Conservation (phyloP, 495 filamentous ascomycete species). For the Pseudevernia furfuracea region DNA sequence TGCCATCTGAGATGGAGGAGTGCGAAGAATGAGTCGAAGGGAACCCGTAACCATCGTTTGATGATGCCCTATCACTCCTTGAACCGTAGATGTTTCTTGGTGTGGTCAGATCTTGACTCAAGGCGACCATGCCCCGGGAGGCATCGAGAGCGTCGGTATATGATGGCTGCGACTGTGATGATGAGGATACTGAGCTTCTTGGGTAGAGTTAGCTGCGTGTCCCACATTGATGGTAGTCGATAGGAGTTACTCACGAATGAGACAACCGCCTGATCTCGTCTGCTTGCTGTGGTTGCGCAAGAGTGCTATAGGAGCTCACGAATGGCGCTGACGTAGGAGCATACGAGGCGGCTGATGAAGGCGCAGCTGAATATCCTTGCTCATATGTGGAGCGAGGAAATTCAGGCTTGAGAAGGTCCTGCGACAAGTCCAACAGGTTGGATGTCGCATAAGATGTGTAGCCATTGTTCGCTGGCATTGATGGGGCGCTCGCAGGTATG, state of each 20-base stretch:
- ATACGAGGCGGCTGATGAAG: conserved; percentile 60
- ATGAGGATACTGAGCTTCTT: conserved; percentile 44
- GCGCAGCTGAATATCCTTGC: conserved; percentile 55
- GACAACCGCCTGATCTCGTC: conserved; percentile 72
- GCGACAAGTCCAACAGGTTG: conserved; percentile 56
- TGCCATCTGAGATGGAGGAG: conserved; percentile 85
- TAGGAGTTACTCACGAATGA: conserved; percentile 67
- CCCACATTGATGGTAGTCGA: conserved; percentile 43
- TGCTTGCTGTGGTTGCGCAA: conserved; percentile 44
- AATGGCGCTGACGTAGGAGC: conserved; percentile 53
- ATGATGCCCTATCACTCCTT: conserved; percentile 57
- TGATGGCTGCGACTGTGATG: conserved; percentile 34
- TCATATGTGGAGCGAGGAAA: conserved; percentile 42
- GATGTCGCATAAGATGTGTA: conserved; percentile 55
- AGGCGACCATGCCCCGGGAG: conserved; percentile 82
- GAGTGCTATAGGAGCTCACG: conserved; percentile 48
- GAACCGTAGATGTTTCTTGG: conserved; percentile 82
- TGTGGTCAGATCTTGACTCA: conserved; percentile 78
- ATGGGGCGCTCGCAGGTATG: conserved; percentile 62
- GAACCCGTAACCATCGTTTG: conserved; percentile 83
- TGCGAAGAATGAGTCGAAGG: conserved; percentile 84
- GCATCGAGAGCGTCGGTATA: conserved; percentile 83
- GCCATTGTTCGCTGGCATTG: conserved; percentile 61
- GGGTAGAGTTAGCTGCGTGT: conserved; percentile 54
- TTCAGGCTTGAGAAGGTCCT: conserved; percentile 58